Conservation (phyloP, 371 early-diverging fungal species). For the Cokeromyces recurvatus region DNA sequence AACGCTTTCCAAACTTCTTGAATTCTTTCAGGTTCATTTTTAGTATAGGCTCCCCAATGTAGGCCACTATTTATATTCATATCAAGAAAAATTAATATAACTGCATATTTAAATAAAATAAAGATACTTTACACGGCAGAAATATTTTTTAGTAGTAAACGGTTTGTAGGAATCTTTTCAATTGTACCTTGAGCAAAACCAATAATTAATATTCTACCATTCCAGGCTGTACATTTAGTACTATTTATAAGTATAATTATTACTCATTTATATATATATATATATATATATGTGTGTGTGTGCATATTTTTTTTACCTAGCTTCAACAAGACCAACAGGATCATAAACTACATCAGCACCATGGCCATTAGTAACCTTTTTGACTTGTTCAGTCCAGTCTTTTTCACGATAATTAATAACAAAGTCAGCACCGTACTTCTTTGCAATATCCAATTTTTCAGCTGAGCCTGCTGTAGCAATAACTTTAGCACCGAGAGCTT, state of each 20-base stretch:
- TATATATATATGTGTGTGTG: too few species aligned
- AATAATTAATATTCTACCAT: conserved; percentile 79
- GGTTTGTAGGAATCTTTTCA: conserved; percentile 79
- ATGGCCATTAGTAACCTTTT: conserved; percentile 62
- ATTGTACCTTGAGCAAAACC: conserved; percentile 84
- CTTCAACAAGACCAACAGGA: conserved; percentile 73
- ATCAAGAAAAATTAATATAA: too few species aligned
- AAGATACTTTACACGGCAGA: conserved; percentile 44
- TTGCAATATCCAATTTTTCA: conserved; percentile 70
- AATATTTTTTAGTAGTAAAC: conserved; percentile 80
- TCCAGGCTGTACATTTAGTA: conserved; percentile 80
- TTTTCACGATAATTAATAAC: conserved; percentile 76
- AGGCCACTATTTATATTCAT: conserved; percentile 23
- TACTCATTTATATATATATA: too few species aligned
- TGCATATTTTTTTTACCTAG: conserved; percentile 40
- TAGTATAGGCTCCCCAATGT: conserved; percentile 76
- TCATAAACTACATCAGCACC: conserved; percentile 79
- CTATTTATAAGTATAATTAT: conserved; percentile 8
- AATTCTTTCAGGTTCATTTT: conserved; percentile 60
- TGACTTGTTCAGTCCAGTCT: conserved; percentile 74
- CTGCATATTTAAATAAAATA: too few species aligned
- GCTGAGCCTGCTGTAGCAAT: conserved; percentile 80
- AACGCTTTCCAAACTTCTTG: conserved; percentile 70
- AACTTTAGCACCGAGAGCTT: conserved; percentile 76
- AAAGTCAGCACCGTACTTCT: conserved; percentile 70